These are phyloP conservation scores for Penicillium desertorum DNA, from an alignment of 495 filamentous ascomycete species.

Conservation along the genomic window DNA sequence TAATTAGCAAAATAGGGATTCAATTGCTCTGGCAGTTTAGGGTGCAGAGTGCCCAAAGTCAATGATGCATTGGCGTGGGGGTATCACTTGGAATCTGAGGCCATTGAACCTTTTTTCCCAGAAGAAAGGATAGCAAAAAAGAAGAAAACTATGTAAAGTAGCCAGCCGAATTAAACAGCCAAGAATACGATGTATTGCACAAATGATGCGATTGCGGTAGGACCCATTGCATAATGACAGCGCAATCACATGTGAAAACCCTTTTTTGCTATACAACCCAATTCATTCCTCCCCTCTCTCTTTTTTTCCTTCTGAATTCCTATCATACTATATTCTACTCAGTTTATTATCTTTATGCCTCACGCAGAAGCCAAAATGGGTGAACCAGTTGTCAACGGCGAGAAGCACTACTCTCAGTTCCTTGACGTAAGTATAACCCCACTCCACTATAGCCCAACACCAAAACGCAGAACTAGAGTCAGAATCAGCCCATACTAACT, in stretches of 20 bases:
- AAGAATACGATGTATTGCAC: constrained; percentile 15
- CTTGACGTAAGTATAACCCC: constrained; percentile 54
- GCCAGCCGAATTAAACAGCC: constrained; percentile 7
- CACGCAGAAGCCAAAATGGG: constrained; percentile 47
- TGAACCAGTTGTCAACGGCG: constrained; percentile 63
- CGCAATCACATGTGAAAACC: constrained; percentile 35
- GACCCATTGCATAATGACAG: constrained; percentile 28
- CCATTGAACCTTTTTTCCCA: neutral
- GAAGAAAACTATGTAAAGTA: neutral
- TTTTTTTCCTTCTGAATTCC: constrained; percentile 11
- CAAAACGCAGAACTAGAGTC: neutral
- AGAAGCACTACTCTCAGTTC: constrained; percentile 63
- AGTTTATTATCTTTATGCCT: constrained; percentile 36
- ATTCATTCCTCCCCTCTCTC: constrained; percentile 7
- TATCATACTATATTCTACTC: neutral
- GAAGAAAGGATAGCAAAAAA: constrained; percentile 1
- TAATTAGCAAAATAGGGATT: constrained; percentile 2
- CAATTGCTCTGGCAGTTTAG: constrained; percentile 7
- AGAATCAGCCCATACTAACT: constrained; percentile 8
- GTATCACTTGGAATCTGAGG: neutral
- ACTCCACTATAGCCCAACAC: constrained; percentile 1
- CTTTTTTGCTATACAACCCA: constrained; percentile 22
- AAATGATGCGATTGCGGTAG: constrained; percentile 26
- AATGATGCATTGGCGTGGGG: constrained; percentile 5
- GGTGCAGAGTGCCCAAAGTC: constrained; percentile 9